Evolutionary conservation across 148 eudicot genomes (phyloP), one percentile per base, ranked within the genome.

Genomic region (Pouteria glomerata): DNA sequence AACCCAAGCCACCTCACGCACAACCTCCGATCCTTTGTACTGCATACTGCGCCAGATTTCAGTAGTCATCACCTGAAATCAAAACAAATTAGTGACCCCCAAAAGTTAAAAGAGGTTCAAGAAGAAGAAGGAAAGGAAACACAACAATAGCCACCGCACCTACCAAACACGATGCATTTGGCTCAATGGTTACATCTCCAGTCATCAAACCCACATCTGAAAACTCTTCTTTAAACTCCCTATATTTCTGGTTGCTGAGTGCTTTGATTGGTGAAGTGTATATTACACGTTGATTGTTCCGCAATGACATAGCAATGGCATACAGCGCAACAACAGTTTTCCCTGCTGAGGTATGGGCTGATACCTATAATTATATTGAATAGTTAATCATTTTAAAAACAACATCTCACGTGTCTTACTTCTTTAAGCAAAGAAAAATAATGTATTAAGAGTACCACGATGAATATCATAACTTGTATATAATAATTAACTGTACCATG

Each of bases 31-130:
- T 65, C 96, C 99, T 88, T 84, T 95, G 82, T 95, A 95, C 83
- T 92, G 99, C 99, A 95, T 95, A 79, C 97, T 95, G 2, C 99
- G 88, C 99, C 97, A 95, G 56, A 95, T 90, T 80, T 92, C 99
- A 35, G 99, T 95, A 50, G 99, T 95, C 99, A 95, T 95, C 50
- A 95, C 99, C 99, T 95, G 79, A 73, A 68, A 84, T 13, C 33
- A 55, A 23, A 29, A 69, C 21, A 44, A 61, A 10, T 80, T 50
- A 76, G 66, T 50, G 15, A 60, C n/a, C n/a, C n/a, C n/a, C n/a
- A n/a, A n/a, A n/a, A n/a, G n/a, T 33, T 2, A 37, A 63, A 31
- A 33, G 37, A 6, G 68, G 64, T 21, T 27, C 12, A 14, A 53
- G 14, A 50, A 48, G 47, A 8, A 62, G 3, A 67, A 70, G 57